Base-by-base conservation (phyloP, 208 protist species). In the Leishmania aethiopica region DNA sequence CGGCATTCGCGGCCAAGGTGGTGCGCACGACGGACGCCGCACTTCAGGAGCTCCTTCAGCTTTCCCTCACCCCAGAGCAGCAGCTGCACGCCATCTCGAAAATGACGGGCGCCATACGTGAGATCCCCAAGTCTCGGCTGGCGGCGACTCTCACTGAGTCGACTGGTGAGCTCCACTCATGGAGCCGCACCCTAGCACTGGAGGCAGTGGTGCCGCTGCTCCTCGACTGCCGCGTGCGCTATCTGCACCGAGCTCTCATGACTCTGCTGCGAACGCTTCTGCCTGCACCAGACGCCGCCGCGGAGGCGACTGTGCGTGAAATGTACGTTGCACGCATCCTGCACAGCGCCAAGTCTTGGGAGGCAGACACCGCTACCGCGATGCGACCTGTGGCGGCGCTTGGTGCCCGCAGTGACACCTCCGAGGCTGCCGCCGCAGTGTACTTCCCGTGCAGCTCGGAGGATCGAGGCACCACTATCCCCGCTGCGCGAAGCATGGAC, bases 221-320 rank as follows among this genome's bases (percentile, higher is more conserved):
- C 64, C 73, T 98, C 8, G 91, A 96, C 86, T 94, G 86, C 79
- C 87, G 91, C 25, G 89, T 95, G 57, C 93, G 95, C 25, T 98
- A 97, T 70, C 84, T 96, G 53, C 95, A 98, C 75, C 91, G 92
- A 13, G 92, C 90, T 1, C 87, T 97, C n/a, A 91, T 89, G 66
- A 95, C 92, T 7, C 78, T 96, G 17, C 60, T 98, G 47, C 91
- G 92, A 7, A 88, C 86, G 3, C 53, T 84, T 28, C 45, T 82
- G 49, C 67, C 80, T 0, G 28, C 80, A 2, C 69, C 81, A 25
- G 78, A 84, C 59, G 78, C 73, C 11, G 47, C 71, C 5, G 45
- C 74, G 5, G 74, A 79, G 59, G 49, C 72, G 5, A 40, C 60
- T 37, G 74, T 86, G 53, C 83, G 83, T 53, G 78, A 79, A 40